A percentile compares a stretch with the other conserved stretches of the same genome.
Evolutionary conservation across 495 filamentous ascomycete genomes (phyloP).

Genomic region (Tuber umbilicatum): DNA sequence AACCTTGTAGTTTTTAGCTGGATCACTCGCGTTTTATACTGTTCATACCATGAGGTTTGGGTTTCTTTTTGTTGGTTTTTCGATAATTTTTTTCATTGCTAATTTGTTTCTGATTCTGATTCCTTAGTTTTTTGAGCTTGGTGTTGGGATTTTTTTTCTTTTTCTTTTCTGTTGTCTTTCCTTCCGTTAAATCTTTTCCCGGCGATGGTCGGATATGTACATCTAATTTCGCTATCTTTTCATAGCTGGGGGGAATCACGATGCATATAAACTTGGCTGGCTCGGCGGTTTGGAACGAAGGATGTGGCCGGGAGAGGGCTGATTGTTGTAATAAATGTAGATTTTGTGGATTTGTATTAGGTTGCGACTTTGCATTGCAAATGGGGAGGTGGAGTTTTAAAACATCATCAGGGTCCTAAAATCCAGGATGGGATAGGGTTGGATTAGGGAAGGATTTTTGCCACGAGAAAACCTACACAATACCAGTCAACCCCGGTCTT

Average conservation of each 20-base stretch:
- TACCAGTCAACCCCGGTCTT: too few species aligned
- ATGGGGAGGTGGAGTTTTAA: neutral
- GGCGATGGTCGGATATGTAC: conserved; percentile 8
- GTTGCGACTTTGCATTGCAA: neutral
- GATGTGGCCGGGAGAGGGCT: neutral
- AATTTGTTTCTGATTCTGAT: conserved; percentile 6
- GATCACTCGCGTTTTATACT: neutral
- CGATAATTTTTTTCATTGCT: neutral
- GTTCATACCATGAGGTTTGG: conserved; percentile 11
- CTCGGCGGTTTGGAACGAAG: neutral
- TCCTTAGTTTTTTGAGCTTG: conserved; percentile 6
- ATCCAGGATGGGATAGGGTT: too few species aligned
- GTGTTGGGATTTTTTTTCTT: conserved; percentile 12
- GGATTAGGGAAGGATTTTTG: too few species aligned
- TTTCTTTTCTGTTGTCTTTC: conserved; percentile 3
- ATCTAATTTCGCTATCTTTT: neutral
- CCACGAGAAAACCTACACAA: too few species aligned
- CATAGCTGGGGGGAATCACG: neutral
- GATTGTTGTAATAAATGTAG: neutral
- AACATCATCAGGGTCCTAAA: too few species aligned
- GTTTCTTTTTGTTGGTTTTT: neutral
- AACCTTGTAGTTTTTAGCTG: neutral
- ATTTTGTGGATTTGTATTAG: neutral
- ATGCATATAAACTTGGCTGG: neutral
- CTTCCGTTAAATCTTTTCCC: conserved; percentile 14